These are phyloP conservation scores for Erythrobasidium hasegawianum DNA, from an alignment of 1,284 basidiomycete genomes.

Conservation along the genomic window DNA sequence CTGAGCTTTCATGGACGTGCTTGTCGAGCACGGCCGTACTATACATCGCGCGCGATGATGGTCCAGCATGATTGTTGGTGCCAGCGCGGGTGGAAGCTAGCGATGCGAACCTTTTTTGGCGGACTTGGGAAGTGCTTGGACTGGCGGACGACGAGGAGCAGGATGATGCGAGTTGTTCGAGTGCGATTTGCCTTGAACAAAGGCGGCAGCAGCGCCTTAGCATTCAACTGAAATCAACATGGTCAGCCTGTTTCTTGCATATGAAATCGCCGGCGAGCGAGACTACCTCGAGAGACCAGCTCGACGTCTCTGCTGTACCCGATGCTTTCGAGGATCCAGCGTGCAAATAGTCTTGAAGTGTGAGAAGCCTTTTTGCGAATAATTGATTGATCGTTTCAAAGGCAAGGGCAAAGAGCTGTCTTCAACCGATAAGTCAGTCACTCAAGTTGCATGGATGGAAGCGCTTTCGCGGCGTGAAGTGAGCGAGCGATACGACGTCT, in stretches of 20 bases:
- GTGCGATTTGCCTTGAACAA: conserved; percentile 20
- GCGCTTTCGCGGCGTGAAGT: conserved; percentile 34
- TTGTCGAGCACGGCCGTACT: neutral
- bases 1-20: neutral
- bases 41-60: neutral
- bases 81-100: too few relatives aligned
- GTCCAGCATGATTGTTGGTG: too few relatives aligned
- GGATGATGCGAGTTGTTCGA: neutral
- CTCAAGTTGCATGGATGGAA: neutral
- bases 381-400: neutral
- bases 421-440: neutral
- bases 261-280: too few relatives aligned
- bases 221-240: conserved; percentile 19
- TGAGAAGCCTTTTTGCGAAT: neutral
- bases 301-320: neutral
- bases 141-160: neutral
- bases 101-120: too few relatives aligned
- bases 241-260: too few relatives aligned
- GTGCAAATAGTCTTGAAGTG: neutral
- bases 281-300: neutral
- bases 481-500: neutral
- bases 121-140: neutral
- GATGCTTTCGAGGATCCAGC: neutral
- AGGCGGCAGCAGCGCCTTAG: conserved; percentile 34
- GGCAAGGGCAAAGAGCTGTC: neutral